These are phyloP conservation scores for Blepharisma stoltei DNA, from an alignment of 73 alveolate genomes.

Conservation along the genomic window DNA sequence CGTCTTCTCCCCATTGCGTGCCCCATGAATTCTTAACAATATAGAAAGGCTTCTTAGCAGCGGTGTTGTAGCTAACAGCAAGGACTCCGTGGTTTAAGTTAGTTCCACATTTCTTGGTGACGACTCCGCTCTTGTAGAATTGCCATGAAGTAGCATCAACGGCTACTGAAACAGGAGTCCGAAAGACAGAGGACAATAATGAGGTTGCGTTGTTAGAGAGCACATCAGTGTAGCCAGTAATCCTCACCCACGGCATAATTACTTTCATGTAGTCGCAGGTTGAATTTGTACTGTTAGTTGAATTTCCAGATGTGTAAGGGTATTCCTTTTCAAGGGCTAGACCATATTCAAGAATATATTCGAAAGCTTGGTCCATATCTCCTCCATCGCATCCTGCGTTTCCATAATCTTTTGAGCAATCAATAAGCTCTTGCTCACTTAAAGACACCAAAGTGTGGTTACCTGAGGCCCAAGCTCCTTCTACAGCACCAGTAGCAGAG, in stretches of 20 bases:
- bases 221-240: constrained; percentile 35
- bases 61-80: constrained; percentile 64
- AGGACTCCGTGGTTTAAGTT: constrained; percentile 72
- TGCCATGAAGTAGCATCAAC: constrained; percentile 68
- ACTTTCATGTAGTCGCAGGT: too few relatives aligned
- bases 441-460: too few relatives aligned
- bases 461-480: constrained; percentile 38
- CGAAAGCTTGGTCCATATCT: constrained; percentile 52
- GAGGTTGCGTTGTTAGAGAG: constrained; percentile 24
- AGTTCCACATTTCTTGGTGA: constrained; percentile 46
- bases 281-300: too few relatives aligned
- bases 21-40: constrained; percentile 53
- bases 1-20: constrained; percentile 47
- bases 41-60: neutral
- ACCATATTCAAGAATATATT: constrained; percentile 40
- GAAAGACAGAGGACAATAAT: constrained; percentile 31
- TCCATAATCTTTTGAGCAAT: constrained; percentile 63
- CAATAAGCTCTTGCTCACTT: constrained; percentile 70
- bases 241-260: neutral
- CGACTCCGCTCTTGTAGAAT: constrained; percentile 59
- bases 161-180: constrained; percentile 53
- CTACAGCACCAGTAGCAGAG: constrained; percentile 60
- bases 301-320: constrained; percentile 38
- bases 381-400: constrained; percentile 76
- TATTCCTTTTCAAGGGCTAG: constrained; percentile 49